Conservation (phyloP, 2,329 filamentous ascomycete genomes). For the Cryphonectria nitschkei region DNA sequence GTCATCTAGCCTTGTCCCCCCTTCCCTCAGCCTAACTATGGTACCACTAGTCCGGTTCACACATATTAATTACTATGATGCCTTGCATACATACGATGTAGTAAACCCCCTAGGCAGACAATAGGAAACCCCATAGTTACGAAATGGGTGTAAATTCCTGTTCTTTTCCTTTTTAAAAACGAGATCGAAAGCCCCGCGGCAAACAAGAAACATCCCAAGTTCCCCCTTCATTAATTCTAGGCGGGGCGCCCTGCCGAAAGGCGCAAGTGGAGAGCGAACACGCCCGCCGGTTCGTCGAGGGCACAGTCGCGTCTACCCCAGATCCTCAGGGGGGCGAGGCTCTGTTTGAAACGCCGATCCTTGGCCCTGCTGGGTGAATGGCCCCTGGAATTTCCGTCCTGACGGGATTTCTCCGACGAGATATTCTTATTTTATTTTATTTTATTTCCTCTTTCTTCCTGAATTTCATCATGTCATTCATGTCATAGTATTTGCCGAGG, state of each 20-base stretch:
- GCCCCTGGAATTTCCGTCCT: constrained; percentile 16
- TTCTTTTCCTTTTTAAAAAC: no score
- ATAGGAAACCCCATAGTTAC: no score
- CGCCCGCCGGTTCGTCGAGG: constrained; percentile 4
- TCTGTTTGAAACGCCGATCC: constrained; percentile 22
- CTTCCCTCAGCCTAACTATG: no score
- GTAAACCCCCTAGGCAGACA: no score
- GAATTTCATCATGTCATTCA: no score
- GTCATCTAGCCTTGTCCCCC: neutral
- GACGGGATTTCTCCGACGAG: constrained; percentile 18
- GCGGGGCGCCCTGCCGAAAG: constrained; percentile 3
- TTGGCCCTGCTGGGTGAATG: neutral
- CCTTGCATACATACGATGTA: no score
- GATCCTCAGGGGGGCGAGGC: constrained; percentile 18
- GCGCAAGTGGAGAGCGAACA: constrained; percentile 17
- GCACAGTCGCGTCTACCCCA: constrained; percentile 11
- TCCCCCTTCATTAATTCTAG: constrained; percentile 22
- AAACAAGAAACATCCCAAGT: constrained; percentile 16
- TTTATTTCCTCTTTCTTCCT: no score
- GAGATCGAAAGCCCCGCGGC: neutral
- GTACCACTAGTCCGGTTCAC: no score
- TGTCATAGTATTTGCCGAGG: no score
- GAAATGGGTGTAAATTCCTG: no score
- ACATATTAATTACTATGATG: no score
- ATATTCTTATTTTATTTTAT: neutral